A percentile compares a stretch with the other conserved stretches of the same genome.
phyloP scores from a whole-genome alignment of 176 grass and related monocot genomes.

The Zizania latifolia region DNA sequence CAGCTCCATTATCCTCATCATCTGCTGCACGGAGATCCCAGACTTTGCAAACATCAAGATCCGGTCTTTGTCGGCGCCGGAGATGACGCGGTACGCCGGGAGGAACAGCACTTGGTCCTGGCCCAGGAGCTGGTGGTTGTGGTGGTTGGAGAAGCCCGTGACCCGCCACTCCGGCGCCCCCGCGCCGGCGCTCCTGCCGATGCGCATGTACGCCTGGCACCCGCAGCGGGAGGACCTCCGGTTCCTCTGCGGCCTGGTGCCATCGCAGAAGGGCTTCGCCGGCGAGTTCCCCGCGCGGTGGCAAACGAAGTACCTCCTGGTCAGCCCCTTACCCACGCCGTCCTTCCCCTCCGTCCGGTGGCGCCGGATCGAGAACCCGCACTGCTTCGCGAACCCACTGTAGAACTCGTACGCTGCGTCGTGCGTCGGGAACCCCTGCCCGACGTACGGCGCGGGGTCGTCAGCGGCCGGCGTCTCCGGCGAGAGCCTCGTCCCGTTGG shows the following conservation, averaged over 20 bases:
- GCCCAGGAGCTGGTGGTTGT: conserved; percentile 57
- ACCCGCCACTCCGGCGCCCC: conserved; percentile 51
- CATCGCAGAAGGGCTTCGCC: conserved; percentile 44
- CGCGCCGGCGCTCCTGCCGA: conserved; percentile 31
- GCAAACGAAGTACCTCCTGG: conserved; percentile 75
- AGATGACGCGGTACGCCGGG: conserved; percentile 52
- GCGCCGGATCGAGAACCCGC: conserved; percentile 78
- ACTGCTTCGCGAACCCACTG: conserved; percentile 48
- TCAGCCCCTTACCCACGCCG: conserved; percentile 61
- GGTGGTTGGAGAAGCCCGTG: conserved; percentile 62
- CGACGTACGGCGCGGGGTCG: conserved; percentile 46
- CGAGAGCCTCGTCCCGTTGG: conserved; percentile 31
- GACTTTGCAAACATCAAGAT: conserved; percentile 57
- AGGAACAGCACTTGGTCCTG: conserved; percentile 50
- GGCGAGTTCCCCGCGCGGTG: conserved; percentile 66
- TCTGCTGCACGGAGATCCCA: conserved; percentile 68
- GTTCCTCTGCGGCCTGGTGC: conserved; percentile 48
- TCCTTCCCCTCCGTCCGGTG: conserved; percentile 77
- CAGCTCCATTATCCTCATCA: conserved; percentile 73
- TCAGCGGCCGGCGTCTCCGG: conserved; percentile 16
- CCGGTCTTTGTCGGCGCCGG: conserved; percentile 41
- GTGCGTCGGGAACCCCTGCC: conserved; percentile 59
- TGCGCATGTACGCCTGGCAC: conserved; percentile 67
- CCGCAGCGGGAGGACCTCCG: conserved; percentile 63
- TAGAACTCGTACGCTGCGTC: conserved; percentile 70